Evolutionary conservation across 78 protist species (phyloP), one percentile per base, ranked within the genome.

Genomic region (Polysphondylium violaceum): DNA sequence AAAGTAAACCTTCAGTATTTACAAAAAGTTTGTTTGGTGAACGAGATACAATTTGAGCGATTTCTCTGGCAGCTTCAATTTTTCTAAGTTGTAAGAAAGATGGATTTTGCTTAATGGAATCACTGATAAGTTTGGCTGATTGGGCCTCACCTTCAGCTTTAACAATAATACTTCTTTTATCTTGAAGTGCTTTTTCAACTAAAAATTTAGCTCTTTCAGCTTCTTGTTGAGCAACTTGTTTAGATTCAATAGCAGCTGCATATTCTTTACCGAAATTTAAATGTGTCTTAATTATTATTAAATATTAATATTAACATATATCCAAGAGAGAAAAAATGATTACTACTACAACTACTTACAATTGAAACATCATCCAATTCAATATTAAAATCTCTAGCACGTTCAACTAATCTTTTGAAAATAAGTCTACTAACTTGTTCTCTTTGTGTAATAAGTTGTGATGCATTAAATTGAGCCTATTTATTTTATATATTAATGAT

Each of bases 381-480:
- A n/a, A 98, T 36, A 79, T 90, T 29, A 89, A 98, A 98, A 61
- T 97, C 98, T 43, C 14, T 7, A 2, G 98, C 97, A 40, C 99
- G 94, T 25, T 88, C 76, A 12, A 21, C 36, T 12, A 97, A 93
- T 60, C 88, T 56, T 51, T 73, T 59, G 41, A 89, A 83, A 56
- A 97, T 95, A 17, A 85, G 69, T 3, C 68, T 14, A 2, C 68
- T 7, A 41, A 95, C 97, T 76, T 95, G 95, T 86, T 97, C 98
- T 44, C 98, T 96, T 94, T 93, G 88, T 4, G 98, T 96, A 92
- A 96, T 95, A 14, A 98, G 93, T 88, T 98, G 99, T 8, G 97
- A 81, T 0, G 99, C 99, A 74, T 96, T 98, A 94, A 94, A 98
- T 72, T 95, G 98, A 11, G 99, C 99, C n/a, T n/a, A n/a, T n/a